Evolutionary conservation across 306 rosid species (phyloP).

Genomic region (Acmispon strigosus): DNA sequence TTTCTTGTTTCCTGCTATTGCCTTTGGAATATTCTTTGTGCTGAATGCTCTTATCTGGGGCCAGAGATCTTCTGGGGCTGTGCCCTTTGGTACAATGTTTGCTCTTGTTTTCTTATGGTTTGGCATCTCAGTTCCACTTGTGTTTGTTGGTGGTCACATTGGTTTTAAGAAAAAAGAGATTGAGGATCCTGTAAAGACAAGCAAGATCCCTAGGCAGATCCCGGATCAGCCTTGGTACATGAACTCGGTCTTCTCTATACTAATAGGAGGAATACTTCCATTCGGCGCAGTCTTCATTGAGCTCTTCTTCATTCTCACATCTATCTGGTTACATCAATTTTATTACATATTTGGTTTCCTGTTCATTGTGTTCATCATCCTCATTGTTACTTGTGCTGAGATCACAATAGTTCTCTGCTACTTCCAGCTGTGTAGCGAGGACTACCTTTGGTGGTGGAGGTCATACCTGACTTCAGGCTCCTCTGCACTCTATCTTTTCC

Average conservation of each 20-base stretch:
- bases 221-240: constrained; percentile 94
- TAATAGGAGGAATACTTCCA: constrained; percentile 85
- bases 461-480: constrained; percentile 90
- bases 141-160: constrained; percentile 61
- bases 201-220: constrained; percentile 78
- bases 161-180: constrained; percentile 53
- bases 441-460: constrained; percentile 97
- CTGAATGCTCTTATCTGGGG: constrained; percentile 93
- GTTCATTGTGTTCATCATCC: constrained; percentile 81
- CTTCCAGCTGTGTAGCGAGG: constrained; percentile 98
- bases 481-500: constrained; percentile 83
- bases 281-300: constrained; percentile 93
- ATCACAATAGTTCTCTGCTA: constrained; percentile 89
- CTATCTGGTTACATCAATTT: constrained; percentile 90
- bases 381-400: constrained; percentile 86
- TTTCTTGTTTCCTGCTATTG: constrained; percentile 58
- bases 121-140: constrained; percentile 92
- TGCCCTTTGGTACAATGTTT: constrained; percentile 96
- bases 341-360: constrained; percentile 84
- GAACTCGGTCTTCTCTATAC: constrained; percentile 55
- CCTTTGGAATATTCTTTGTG: constrained; percentile 65
- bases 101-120: constrained; percentile 91
- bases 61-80: constrained; percentile 84
- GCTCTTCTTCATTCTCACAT: constrained; percentile 92
- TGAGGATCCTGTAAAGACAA: constrained; percentile 84